Evolutionary conservation across 2,329 filamentous ascomycete species (phyloP), one percentile per base, ranked within the genome.

Genomic region (Xylariaceae sp.): DNA sequence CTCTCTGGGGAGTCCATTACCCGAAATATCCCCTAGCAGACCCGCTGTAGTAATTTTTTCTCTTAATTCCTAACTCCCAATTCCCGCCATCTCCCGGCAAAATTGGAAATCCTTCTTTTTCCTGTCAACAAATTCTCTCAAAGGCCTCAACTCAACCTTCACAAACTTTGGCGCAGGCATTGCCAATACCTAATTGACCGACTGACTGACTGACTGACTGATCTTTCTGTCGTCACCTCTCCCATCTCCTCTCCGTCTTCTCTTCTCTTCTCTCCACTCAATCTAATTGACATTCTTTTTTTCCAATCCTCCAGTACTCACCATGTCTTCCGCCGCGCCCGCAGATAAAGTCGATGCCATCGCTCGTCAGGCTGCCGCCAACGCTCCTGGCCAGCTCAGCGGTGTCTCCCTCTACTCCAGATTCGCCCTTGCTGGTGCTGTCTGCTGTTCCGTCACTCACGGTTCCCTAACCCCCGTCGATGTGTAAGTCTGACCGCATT

Each of bases 371-470:
- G 59, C 61, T 37, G 59, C 60, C 32, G 65, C 65, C 50, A 64
- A 65, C 49, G 60, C 65, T 44, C 65, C 67, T 45, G 63, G 52
- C 44, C 56, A 66, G 61, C 53, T 64, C 21, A 70, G 59, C 65
- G 66, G 67, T 49, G 9, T 62, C 44, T 56, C 58, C 59, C 90
- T 99, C 70, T 98, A 98, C 88, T 90, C 91, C 71, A 87, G 91
- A 79, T 97, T 97, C 82, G 93, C 95, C 80, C 89, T 99, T 72
- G 93, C 95, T 71, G 95, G 95, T 81, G 95, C 95, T 71, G 82
- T 98, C 83, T 97, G 95, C 88, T 99, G 95, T 81, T 95, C 93
- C 70, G 82, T 98, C 81, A 99, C 95, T 74, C 95, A 99, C 86
- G 95, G 93, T 79, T 89, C 85, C 73, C 88, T 98, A 71, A 99